Evolutionary conservation across 371 early-diverging fungal species (phyloP), one percentile per base, ranked within the genome.

Genomic region (Mortierella sp.): DNA sequence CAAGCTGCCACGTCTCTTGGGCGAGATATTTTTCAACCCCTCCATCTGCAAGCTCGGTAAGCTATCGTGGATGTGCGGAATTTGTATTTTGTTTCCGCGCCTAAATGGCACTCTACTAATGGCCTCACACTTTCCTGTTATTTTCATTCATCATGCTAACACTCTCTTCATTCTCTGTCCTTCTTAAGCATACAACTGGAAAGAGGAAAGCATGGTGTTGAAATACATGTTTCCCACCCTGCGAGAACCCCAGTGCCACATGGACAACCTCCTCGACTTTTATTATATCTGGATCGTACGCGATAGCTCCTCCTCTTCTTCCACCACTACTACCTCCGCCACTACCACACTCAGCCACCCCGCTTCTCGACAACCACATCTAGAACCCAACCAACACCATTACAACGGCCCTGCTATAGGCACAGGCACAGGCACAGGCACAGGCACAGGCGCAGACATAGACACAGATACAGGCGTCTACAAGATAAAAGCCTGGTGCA

Each of bases 21-120:
- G 74, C 26, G 42, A 50, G 38, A 24, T 75, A 47, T n/a, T 75
- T 60, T 38, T 28, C 24, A 47, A 31, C 75, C 63, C 34, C 7
- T 34, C 31, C 34, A 63, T 63, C 31, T 63, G 63, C 63, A 63
- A 63, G 63, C 34, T 63, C 7, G 63, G 63, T 63, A 34, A 6
- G 38, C 5, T 38, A 5, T 38, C 42, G 42, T 38, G 1, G 42
- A 38, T 38, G 42, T 38, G 42, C 5, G 42, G 42, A 38, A 38
- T 38, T 38, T 38, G 42, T 38, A 38, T 3, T 38, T 38, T 38
- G n/a, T n/a, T n/a, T n/a, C n/a, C n/a, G n/a, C n/a, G n/a, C n/a
- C n/a, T n/a, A n/a, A n/a, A n/a, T n/a, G n/a, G n/a, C n/a, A n/a
- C n/a, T n/a, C n/a, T n/a, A n/a, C n/a, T n/a, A n/a, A n/a, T n/a